phyloP scores from a whole-genome alignment of 2,329 filamentous ascomycete species.

The Penicillium italicum region DNA sequence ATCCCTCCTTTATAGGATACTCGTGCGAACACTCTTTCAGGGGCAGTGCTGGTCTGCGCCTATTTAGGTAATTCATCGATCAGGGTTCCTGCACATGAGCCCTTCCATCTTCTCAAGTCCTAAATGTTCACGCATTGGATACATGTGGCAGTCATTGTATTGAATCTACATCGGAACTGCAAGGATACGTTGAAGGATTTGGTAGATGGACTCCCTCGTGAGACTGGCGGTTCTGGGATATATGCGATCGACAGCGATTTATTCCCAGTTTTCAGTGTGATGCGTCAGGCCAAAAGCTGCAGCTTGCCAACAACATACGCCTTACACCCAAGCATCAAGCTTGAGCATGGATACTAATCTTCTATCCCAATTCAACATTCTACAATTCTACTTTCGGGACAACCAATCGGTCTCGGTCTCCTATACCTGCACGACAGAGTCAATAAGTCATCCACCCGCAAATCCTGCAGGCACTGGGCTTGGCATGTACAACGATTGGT shows the following conservation, averaged over 20 bases:
- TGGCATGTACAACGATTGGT: conserved; percentile 9
- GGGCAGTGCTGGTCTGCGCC: background rate
- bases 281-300: background rate
- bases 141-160: background rate
- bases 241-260: conserved; percentile 1
- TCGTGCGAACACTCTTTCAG: background rate
- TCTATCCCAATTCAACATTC: background rate
- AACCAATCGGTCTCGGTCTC: background rate
- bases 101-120: background rate
- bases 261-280: background rate
- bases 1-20: background rate
- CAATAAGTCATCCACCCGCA: background rate
- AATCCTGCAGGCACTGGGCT: conserved; percentile 11
- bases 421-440: background rate
- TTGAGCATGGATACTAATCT: background rate
- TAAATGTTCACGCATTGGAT: too few species aligned
- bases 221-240: background rate
- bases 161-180: too few species aligned
- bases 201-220: background rate
- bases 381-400: background rate
- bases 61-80: background rate
- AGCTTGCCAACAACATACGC: background rate
- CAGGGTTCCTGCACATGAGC: background rate
- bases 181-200: background rate
- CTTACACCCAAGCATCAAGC: background rate